phyloP scores from a whole-genome alignment of 2,329 filamentous ascomycete genomes.

The Aspergillus sp. region DNA sequence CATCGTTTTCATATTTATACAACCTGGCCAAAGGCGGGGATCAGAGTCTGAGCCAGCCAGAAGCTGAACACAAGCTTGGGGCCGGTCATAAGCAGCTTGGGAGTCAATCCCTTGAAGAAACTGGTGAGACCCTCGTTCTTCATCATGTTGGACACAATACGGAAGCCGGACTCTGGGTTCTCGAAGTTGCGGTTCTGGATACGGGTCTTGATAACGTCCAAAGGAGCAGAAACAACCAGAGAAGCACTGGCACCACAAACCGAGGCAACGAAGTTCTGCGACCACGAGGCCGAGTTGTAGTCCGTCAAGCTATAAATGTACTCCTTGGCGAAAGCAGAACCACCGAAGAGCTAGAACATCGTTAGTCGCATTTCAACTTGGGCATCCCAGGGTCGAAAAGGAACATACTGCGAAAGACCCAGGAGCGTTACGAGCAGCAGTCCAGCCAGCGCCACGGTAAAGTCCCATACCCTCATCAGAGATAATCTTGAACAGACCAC shows the following conservation, averaged over 20 bases:
- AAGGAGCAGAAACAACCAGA: slow-evolving; percentile 88
- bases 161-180: slow-evolving; percentile 89
- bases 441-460: slow-evolving; percentile 97
- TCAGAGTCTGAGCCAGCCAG: slow-evolving; percentile 97
- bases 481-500: slow-evolving; percentile 83
- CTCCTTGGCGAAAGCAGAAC: slow-evolving; percentile 94
- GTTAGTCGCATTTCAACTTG: slow-evolving; percentile 2
- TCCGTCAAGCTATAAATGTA: slow-evolving; percentile 84
- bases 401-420: slow-evolving; percentile 84
- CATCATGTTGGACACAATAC: slow-evolving; percentile 86
- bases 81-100: slow-evolving; percentile 98
- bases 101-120: slow-evolving; percentile 97
- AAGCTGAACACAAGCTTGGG: slow-evolving; percentile 99
- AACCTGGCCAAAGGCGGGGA: slow-evolving; percentile 77
- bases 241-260: slow-evolving; percentile 92
- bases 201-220: slow-evolving; percentile 96
- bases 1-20: slow-evolving; percentile 36
- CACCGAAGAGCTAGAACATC: slow-evolving; percentile 74
- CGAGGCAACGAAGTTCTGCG: slow-evolving; percentile 95
- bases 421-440: slow-evolving; percentile 90
- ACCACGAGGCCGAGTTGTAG: slow-evolving; percentile 92
- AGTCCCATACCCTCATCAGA: slow-evolving; percentile 90
- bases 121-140: slow-evolving; percentile 76
- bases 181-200: slow-evolving; percentile 99
- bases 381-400: slow-evolving; percentile 11